Evolutionary conservation across 73 alveolate species (phyloP), one percentile per base, ranked within the genome.

Genomic region (Paramecium octaurelia): DNA sequence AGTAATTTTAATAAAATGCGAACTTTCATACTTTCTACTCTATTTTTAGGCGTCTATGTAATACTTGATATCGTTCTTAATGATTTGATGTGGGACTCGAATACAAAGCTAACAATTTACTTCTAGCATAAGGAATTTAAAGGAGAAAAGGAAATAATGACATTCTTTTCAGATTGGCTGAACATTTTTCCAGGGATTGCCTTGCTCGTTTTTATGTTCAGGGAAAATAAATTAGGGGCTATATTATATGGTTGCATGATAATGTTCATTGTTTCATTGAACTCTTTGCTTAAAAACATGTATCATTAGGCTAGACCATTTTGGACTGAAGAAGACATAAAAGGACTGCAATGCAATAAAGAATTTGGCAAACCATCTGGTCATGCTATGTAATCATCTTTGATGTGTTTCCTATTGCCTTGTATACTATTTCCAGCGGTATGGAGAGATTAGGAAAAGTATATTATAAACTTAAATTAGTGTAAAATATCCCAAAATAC

Each of bases 321-420:
- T 71, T 71, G 86, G 86, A 71, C 58, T 71, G 59, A 71, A 71
- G 48, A 29, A 27, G 23, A 24, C 14, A 71, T 71, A 29, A 18
- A 29, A 71, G 86, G 86, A 48, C 60, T 48, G 5, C 9, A 48
- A 48, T 86, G 93, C 6, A 75, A 36, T 58, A 60, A 58, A 35
- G 93, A 86, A 60, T 86, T 59, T 29, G 93, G 93, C n/a, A 86
- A 86, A 60, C 93, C 93, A 86, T 86, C 93, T 60, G 93, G 93
- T 14, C 93, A 86, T 86, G 93, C 93, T 40, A 86, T 86, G 93
- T 21, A 35, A 12, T 59, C 93, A 10, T 20, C 70, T 9, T 46
- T 57, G 23, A 27, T 86, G 86, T 57, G 57, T 86, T 86, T 35
- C 9, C 11, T 86, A 10, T 7, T 86, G 24, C 46, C 85, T 4